Percentiles rank a stretch among this genome's conserved stretches.
Conservation (phyloP, 2,329 filamentous ascomycete species). For the Phialocephala sp. region DNA sequence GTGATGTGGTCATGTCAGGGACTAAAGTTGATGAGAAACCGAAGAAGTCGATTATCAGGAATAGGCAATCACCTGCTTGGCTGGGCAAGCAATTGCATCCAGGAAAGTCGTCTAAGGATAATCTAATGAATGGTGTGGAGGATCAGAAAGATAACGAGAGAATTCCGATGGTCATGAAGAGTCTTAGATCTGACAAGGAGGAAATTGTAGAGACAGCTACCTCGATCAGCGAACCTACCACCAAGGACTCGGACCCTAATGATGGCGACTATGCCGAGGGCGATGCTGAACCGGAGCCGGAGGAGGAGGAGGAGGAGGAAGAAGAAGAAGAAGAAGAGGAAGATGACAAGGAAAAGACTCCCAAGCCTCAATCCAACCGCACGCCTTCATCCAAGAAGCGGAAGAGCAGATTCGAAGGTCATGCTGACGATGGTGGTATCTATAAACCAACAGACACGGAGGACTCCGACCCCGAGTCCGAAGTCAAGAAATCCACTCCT, state of each 20-base stretch:
- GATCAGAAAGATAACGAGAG: neutral
- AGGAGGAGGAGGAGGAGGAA: slow-evolving; percentile 17
- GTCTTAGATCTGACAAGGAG: neutral
- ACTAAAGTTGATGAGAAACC: slow-evolving; percentile 5
- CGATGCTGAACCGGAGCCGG: neutral
- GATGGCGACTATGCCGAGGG: neutral
- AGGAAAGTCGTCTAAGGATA: neutral
- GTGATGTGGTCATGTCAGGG: slow-evolving; percentile 11
- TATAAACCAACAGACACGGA: slow-evolving; percentile 28
- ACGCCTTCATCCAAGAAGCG: slow-evolving; percentile 27
- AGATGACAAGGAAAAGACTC: slow-evolving; percentile 7
- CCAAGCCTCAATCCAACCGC: slow-evolving; percentile 12
- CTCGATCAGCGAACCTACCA: neutral
- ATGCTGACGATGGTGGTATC: slow-evolving; percentile 31
- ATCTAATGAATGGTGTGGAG: slow-evolving; percentile 19
- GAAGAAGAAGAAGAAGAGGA: slow-evolving; percentile 14
- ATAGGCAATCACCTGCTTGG: neutral
- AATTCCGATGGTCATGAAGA: neutral
- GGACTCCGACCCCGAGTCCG: slow-evolving; percentile 30
- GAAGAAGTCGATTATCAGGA: neutral
- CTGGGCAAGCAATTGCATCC: neutral
- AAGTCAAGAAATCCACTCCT: slow-evolving; percentile 24
- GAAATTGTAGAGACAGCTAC: neutral
- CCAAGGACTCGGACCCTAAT: neutral
- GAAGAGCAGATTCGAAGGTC: slow-evolving; percentile 31